phyloP scores from a whole-genome alignment of 495 filamentous ascomycete genomes.

The Xylaria telfairii region DNA sequence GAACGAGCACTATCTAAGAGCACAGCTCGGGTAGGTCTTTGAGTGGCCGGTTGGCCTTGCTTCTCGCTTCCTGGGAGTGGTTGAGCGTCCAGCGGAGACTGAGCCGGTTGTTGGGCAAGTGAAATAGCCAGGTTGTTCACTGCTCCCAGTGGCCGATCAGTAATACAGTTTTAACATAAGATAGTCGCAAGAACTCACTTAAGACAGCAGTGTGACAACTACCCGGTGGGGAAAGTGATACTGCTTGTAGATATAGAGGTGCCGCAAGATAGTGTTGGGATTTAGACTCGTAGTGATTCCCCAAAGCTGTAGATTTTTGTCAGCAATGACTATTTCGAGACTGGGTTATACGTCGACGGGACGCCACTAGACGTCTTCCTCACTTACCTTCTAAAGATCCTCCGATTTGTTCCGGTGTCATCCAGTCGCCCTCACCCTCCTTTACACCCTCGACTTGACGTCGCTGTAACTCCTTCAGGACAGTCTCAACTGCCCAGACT shows the following conservation, averaged over 20 bases:
- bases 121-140: constrained; percentile 76
- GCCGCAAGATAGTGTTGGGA: constrained; percentile 77
- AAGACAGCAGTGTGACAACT: constrained; percentile 71
- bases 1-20: constrained; percentile 45
- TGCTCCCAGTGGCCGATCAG: constrained; percentile 31
- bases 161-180: background rate
- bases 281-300: constrained; percentile 69
- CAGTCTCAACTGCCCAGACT: constrained; percentile 82
- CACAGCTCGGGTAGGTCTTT: constrained; percentile 53
- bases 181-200: constrained; percentile 53
- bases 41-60: constrained; percentile 34
- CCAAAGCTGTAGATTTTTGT: constrained; percentile 63
- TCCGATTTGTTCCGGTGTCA: constrained; percentile 74
- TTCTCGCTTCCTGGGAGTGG: constrained; percentile 25
- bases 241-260: constrained; percentile 86
- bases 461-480: constrained; percentile 72
- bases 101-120: constrained; percentile 68
- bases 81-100: constrained; percentile 43
- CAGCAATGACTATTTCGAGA: constrained; percentile 17
- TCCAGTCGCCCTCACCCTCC: constrained; percentile 72
- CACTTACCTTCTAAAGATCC: constrained; percentile 69
- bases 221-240: constrained; percentile 66
- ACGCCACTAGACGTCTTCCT: background rate
- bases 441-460: constrained; percentile 67
- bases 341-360: constrained; percentile 1